Evolutionary conservation across 306 rosid genomes (phyloP), one percentile per base, ranked within the genome.

Genomic region (Medicago ruthenica): DNA sequence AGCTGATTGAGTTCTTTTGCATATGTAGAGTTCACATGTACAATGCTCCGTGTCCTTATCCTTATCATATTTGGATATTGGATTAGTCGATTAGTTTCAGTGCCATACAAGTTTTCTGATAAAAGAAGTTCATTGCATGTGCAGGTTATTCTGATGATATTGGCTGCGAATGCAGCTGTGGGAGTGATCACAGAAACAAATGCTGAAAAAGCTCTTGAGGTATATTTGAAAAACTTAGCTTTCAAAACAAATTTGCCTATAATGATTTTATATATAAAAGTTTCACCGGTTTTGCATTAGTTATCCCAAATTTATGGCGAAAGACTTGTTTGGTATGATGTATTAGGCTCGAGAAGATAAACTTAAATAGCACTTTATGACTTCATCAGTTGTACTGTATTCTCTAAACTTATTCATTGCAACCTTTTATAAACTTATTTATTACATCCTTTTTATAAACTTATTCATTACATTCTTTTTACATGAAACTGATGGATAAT

Each of bases 131-230:
- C 45, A 48, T 69, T 74, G 20, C 70, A 18, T 64, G 69, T 63
- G 42, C 89, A 94, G 98, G 98, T 95, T 85, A 95, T 95, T 71
- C 86, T 95, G 71, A 80, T 89, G 91, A 95, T 95, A 86, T 83
- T 95, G 88, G 97, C 97, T 58, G 99, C 97, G 67, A 95, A 95
- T 77, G 99, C 99, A 15, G 88, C 97, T 9, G 99, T 95, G 37
- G 99, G 99, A 59, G 99, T 95, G 81, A 90, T 92, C 75, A 92
- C 97, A 64, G 99, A 95, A 88, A 86, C 96, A 74, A 95, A 95
- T 60, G 99, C 99, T 64, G 99, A 95, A 88, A 95, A 92, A 68
- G 97, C 99, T 77, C 97, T 95, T 15, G 96, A 87, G 95, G 98
- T 93, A 89, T 70, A 68, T 84, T 68, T 81, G 47, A 55, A 70